These are phyloP conservation scores for Crithidia bombi DNA, from an alignment of 208 protist species.

Conservation along the genomic window DNA sequence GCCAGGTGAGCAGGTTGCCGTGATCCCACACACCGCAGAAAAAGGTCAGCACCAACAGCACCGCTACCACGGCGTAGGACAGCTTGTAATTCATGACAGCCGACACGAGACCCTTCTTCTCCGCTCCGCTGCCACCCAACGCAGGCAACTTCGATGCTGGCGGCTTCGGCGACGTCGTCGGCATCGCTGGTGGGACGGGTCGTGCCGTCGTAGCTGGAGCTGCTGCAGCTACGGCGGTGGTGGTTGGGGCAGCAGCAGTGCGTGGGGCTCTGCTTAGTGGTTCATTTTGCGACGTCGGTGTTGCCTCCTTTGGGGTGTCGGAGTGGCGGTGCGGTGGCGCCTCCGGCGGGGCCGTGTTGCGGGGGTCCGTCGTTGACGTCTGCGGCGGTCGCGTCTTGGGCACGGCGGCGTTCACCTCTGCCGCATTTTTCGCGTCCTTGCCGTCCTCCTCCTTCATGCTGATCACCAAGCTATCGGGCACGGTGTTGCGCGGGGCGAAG, in stretches of 20 bases:
- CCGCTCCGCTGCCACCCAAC: neutral
- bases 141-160: neutral
- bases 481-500: slow-evolving; percentile 44
- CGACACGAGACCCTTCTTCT: slow-evolving; percentile 33
- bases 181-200: neutral
- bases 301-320: slow-evolving; percentile 3
- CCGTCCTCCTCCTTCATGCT: slow-evolving; percentile 39
- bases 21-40: slow-evolving; percentile 70
- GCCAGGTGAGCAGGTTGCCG: slow-evolving; percentile 51
- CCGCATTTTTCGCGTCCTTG: neutral
- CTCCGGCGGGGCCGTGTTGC: slow-evolving; percentile 36
- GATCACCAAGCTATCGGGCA: slow-evolving; percentile 60
- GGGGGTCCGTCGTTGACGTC: slow-evolving; percentile 32
- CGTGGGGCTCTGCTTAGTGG: neutral
- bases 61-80: slow-evolving; percentile 39
- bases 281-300: neutral
- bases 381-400: slow-evolving; percentile 35
- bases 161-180: neutral
- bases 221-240: neutral
- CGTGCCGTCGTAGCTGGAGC: neutral
- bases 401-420: slow-evolving; percentile 13
- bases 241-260: neutral
- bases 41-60: slow-evolving; percentile 60
- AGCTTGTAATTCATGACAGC: slow-evolving; percentile 54
- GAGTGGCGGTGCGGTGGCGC: slow-evolving; percentile 35